Base-by-base conservation (phyloP, 345 rosid genomes). In the Brassica cretica region DNA sequence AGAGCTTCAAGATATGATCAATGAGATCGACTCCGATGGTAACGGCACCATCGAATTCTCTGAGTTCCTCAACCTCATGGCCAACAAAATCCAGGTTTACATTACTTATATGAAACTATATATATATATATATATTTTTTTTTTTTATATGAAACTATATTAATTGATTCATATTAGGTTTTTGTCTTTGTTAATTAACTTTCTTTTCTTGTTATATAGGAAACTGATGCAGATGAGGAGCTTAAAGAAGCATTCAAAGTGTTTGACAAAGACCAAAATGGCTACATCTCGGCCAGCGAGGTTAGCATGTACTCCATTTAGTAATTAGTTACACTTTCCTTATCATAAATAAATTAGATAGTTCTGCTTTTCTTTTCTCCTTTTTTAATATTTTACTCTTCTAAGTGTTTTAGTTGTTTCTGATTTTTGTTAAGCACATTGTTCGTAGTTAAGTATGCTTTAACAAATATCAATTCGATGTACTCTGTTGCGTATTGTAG, bases 251-350 rank as follows among this genome's bases (percentile, higher is more conserved):
- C 93, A 68, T 93, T 93, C 82, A 87, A 90, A 82, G 95, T 93
- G 71, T 93, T 91, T 66, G 97, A 93, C 81, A 89, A 87, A 77
- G 98, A 93, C 74, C 95, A 88, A 83, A 88, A 93, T 74, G 97
- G 97, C 0, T 91, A 79, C 53, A 93, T 93, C 64, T 91, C 97
- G 15, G 92, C 98, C 15, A 85, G 12, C 72, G 98, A 93, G 95
- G 98, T 93, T 77, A 27, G 12, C 19, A 46, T 16, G 64, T 25
- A 30, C 62, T 12, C 56, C 56, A n/a, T n/a, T 51, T 60, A 60
- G 62, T 60, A 60, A 5, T 12, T 61, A 61, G 11, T 60, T 18
- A 24, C 49, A 5, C 0, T 10, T 41, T 63, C 49, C 5, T 18
- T 51, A 19, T 46, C 0, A 18, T 65, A 44, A 35, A 9, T 10